Evolutionary conservation across 2,329 filamentous ascomycete species (phyloP).

Genomic region (Stachybotrys elegans): DNA sequence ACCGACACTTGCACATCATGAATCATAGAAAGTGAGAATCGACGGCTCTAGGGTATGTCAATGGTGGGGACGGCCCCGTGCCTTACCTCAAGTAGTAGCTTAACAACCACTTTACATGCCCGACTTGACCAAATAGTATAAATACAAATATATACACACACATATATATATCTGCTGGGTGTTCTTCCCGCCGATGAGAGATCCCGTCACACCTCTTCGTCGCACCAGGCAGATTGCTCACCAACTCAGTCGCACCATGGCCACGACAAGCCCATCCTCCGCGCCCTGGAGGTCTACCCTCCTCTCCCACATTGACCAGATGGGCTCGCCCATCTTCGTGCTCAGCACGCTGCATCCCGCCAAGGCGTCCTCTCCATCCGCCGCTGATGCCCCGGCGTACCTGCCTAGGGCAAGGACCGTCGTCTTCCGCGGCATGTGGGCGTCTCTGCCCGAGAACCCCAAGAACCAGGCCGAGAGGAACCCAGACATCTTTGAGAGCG

Average conservation of each 20-base stretch:
- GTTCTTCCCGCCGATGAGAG: constrained; percentile 12
- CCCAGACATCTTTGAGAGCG: constrained; percentile 63
- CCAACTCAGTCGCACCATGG: constrained; percentile 23
- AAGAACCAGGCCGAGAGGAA: constrained; percentile 71
- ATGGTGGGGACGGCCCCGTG: too few relatives aligned
- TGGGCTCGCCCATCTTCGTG: constrained; percentile 44
- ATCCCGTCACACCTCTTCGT: constrained; percentile 9
- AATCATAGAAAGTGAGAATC: too few relatives aligned
- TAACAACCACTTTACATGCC: background rate
- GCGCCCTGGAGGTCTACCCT: constrained; percentile 52
- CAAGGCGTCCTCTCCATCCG: constrained; percentile 25
- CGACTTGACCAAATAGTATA: background rate
- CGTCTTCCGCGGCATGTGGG: constrained; percentile 83
- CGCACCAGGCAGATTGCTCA: constrained; percentile 21
- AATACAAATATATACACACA: background rate
- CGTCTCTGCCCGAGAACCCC: constrained; percentile 63
- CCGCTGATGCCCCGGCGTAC: constrained; percentile 38
- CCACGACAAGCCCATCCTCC: constrained; percentile 17
- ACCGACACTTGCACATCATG: too few relatives aligned
- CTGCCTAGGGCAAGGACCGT: constrained; percentile 67
- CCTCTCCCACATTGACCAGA: constrained; percentile 42
- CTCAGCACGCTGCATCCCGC: constrained; percentile 44
- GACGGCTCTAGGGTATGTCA: too few relatives aligned
- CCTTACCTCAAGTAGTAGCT: too few relatives aligned
- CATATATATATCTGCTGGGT: background rate